These are phyloP conservation scores for Bipolaris cookei DNA, from an alignment of 2,329 filamentous ascomycete species.

Conservation along the genomic window DNA sequence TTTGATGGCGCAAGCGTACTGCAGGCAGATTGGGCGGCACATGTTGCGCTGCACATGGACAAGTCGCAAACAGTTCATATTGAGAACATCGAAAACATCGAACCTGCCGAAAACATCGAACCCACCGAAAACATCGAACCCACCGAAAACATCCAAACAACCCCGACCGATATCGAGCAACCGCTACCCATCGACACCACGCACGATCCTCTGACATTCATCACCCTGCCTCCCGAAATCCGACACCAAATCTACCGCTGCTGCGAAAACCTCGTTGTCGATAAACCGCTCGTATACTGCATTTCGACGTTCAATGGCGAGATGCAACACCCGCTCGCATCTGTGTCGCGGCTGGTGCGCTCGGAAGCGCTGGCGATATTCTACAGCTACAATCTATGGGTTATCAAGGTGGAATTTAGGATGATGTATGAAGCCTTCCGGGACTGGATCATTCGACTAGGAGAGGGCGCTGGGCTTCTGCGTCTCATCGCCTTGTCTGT, in stretches of 20 bases:
- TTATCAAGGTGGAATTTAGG: conserved; percentile 49
- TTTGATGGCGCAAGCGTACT: conserved; percentile 22
- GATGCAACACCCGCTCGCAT: conserved; percentile 48
- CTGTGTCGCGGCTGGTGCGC: conserved; percentile 45
- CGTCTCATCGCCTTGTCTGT: conserved; percentile 45
- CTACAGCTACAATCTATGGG: conserved; percentile 51
- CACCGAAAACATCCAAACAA: neutral
- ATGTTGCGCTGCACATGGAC: conserved; percentile 15
- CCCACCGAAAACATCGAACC: neutral
- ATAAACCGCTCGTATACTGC: conserved; percentile 51
- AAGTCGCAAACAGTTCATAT: conserved; percentile 21
- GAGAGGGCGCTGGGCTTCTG: conserved; percentile 38
- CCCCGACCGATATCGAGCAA: neutral
- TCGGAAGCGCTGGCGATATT: conserved; percentile 49
- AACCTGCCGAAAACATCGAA: neutral
- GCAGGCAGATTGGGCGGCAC: conserved; percentile 31
- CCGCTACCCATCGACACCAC: conserved; percentile 5
- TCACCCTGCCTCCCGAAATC: conserved; percentile 47
- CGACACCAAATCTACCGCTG: conserved; percentile 48
- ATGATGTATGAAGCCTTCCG: conserved; percentile 51
- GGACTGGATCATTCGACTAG: conserved; percentile 48
- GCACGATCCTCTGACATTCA: conserved; percentile 34
- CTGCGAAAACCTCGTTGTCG: conserved; percentile 45
- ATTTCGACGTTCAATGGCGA: conserved; percentile 47
- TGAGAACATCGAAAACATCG: conserved; percentile 4